These are phyloP conservation scores for Collybia nuda DNA, from an alignment of 768 basidiomycete species.

Conservation along the genomic window DNA sequence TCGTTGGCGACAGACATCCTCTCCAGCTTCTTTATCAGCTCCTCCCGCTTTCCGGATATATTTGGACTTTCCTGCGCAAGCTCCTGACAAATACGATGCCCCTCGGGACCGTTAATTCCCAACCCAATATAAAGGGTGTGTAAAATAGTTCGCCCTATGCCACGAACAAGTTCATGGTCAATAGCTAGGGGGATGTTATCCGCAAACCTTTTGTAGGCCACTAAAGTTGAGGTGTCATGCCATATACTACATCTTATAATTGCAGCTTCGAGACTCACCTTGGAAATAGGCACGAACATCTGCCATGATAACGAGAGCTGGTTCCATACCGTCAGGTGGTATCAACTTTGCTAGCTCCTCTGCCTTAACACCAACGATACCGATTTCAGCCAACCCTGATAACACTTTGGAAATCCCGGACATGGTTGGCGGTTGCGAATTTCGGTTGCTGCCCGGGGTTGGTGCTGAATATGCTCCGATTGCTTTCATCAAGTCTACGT, in stretches of 20 bases:
- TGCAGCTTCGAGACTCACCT: slow-evolving; percentile 39
- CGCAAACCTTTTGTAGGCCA: slow-evolving; percentile 58
- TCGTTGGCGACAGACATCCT: slow-evolving; percentile 44
- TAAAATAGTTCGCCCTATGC: slow-evolving; percentile 45
- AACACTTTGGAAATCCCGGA: slow-evolving; percentile 24
- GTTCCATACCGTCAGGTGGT: slow-evolving; percentile 50
- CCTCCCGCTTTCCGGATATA: slow-evolving; percentile 43
- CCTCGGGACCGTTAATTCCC: slow-evolving; percentile 49
- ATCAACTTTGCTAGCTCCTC: slow-evolving; percentile 50
- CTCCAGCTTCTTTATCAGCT: slow-evolving; percentile 50
- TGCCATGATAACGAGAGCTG: slow-evolving; percentile 66
- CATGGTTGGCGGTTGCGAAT: no score
- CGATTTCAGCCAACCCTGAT: slow-evolving; percentile 34
- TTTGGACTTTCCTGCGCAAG: slow-evolving; percentile 50
- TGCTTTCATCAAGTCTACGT: slow-evolving; percentile 19
- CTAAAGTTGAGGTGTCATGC: slow-evolving; percentile 24
- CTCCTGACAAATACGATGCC: slow-evolving; percentile 43
- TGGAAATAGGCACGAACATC: slow-evolving; percentile 74
- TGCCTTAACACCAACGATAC: slow-evolving; percentile 34
- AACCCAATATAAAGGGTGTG: slow-evolving; percentile 46
- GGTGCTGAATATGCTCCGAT: slow-evolving; percentile 20
- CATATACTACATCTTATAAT: no score
- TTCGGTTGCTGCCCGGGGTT: neutral
- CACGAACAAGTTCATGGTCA: slow-evolving; percentile 55
- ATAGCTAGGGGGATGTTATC: slow-evolving; percentile 59